Evolutionary conservation across 345 rosid genomes (phyloP).

Genomic region (Brassica cretica): DNA sequence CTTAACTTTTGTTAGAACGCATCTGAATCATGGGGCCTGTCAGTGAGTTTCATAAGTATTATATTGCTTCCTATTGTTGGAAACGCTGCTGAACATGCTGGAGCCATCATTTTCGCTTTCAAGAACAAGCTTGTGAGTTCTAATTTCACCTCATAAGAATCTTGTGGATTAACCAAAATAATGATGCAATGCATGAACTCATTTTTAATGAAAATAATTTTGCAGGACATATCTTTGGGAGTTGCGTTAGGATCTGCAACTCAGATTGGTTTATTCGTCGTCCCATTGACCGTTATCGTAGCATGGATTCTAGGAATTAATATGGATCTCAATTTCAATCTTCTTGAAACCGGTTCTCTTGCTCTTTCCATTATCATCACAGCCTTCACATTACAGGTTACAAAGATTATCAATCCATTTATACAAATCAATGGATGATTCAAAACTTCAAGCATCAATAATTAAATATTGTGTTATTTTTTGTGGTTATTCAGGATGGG

Average conservation of each 20-base stretch:
- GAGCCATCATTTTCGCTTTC: constrained; percentile 82
- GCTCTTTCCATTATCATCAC: constrained; percentile 69
- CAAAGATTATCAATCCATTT: neutral
- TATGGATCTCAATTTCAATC: constrained; percentile 91
- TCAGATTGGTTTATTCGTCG: constrained; percentile 92
- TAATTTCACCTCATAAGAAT: neutral
- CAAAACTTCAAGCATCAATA: neutral
- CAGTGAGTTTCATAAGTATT: constrained; percentile 92
- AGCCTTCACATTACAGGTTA: constrained; percentile 87
- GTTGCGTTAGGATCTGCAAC: constrained; percentile 91
- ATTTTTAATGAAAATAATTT: constrained; percentile 5
- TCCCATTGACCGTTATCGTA: constrained; percentile 72
- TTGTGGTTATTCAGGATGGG: constrained; percentile 62
- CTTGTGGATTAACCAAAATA: neutral
- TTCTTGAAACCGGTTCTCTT: constrained; percentile 80
- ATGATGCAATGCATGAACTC: constrained; percentile 17
- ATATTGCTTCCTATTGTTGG: constrained; percentile 91
- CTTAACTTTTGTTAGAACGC: constrained; percentile 49
- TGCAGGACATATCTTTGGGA: constrained; percentile 85
- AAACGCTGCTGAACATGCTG: constrained; percentile 96
- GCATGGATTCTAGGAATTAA: constrained; percentile 67
- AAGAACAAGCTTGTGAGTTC: constrained; percentile 79
- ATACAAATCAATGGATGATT: neutral
- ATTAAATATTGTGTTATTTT: neutral
- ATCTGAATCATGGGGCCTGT: constrained; percentile 80